Percentiles rank a stretch among this genome's conserved stretches.
phyloP scores from a whole-genome alignment of 2,329 filamentous ascomycete genomes.

The Aspergillus ochraceoroseus region DNA sequence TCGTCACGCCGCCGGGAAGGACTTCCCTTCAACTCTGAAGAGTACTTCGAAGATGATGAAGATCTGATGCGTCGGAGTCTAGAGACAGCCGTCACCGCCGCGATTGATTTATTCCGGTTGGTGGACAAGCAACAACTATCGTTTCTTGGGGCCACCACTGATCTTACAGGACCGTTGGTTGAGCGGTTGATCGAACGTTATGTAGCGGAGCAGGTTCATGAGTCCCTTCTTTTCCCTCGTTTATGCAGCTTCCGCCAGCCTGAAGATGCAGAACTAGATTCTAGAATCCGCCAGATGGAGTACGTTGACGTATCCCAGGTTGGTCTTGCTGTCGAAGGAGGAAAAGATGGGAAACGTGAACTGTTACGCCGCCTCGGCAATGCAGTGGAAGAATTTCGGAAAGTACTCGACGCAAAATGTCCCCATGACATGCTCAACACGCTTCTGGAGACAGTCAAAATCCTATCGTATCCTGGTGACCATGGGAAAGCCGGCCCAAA shows the following conservation, averaged over 20 bases:
- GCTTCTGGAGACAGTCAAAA: slow-evolving; percentile 74
- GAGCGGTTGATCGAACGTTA: slow-evolving; percentile 94
- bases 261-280: slow-evolving; percentile 83
- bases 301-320: slow-evolving; percentile 92
- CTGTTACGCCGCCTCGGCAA: slow-evolving; percentile 69
- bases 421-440: slow-evolving; percentile 86
- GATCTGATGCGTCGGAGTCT: slow-evolving; percentile 81
- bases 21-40: slow-evolving; percentile 55
- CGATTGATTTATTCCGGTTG: slow-evolving; percentile 90
- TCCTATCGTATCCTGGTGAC: slow-evolving; percentile 63
- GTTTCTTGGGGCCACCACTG: slow-evolving; percentile 83
- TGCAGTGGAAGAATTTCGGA: slow-evolving; percentile 84
- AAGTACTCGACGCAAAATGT: slow-evolving; percentile 69
- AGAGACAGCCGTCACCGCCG: slow-evolving; percentile 85
- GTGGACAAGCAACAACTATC: slow-evolving; percentile 96
- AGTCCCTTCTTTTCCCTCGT: slow-evolving; percentile 73
- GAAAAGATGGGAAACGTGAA: slow-evolving; percentile 71
- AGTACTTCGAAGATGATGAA: slow-evolving; percentile 83
- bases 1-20: slow-evolving; percentile 34
- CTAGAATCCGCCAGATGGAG: slow-evolving; percentile 87
- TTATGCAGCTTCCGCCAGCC: slow-evolving; percentile 70
- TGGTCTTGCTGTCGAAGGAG: slow-evolving; percentile 78
- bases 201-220: slow-evolving; percentile 86
- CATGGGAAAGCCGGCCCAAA: slow-evolving; percentile 39
- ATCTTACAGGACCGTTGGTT: slow-evolving; percentile 84